Conservation (phyloP, 2,329 filamentous ascomycete genomes). For the Colletotrichum lentis region DNA sequence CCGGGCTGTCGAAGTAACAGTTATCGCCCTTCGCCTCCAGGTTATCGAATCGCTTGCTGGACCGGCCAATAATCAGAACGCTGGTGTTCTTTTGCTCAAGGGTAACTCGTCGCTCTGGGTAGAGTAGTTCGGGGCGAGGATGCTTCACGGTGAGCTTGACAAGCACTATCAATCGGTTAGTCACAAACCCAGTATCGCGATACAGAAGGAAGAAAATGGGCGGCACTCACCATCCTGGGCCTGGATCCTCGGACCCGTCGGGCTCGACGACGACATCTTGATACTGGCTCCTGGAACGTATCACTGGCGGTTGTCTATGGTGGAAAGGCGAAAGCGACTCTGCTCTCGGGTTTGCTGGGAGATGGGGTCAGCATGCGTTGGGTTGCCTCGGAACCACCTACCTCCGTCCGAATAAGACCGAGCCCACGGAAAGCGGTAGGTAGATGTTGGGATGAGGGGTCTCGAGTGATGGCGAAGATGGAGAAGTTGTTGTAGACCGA, state of each 20-base stretch:
- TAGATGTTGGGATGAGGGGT: slow-evolving; percentile 18
- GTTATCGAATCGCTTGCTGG: slow-evolving; percentile 51
- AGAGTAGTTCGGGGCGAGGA: slow-evolving; percentile 35
- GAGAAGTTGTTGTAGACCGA: background rate
- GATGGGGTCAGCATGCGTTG: slow-evolving; percentile 8
- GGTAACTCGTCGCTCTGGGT: slow-evolving; percentile 40
- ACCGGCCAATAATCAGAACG: slow-evolving; percentile 53
- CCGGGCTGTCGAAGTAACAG: slow-evolving; percentile 74
- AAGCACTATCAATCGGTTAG: slow-evolving; percentile 41
- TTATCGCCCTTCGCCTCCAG: slow-evolving; percentile 58
- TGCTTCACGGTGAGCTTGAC: slow-evolving; percentile 44
- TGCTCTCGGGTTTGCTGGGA: background rate
- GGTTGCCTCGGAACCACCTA: slow-evolving; percentile 6
- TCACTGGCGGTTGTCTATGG: background rate
- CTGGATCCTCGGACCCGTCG: slow-evolving; percentile 15
- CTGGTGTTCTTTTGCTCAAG: slow-evolving; percentile 41
- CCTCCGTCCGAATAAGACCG: slow-evolving; percentile 30
- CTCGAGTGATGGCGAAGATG: background rate
- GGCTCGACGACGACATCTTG: slow-evolving; percentile 23
- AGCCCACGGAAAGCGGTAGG: slow-evolving; percentile 9
- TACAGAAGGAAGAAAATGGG: background rate
- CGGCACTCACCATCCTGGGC: slow-evolving; percentile 29
- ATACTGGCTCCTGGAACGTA: background rate
- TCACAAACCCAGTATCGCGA: slow-evolving; percentile 28
- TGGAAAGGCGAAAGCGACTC: background rate